phyloP scores from a whole-genome alignment of 306 rosid genomes.

The Adenanthera pavonina region DNA sequence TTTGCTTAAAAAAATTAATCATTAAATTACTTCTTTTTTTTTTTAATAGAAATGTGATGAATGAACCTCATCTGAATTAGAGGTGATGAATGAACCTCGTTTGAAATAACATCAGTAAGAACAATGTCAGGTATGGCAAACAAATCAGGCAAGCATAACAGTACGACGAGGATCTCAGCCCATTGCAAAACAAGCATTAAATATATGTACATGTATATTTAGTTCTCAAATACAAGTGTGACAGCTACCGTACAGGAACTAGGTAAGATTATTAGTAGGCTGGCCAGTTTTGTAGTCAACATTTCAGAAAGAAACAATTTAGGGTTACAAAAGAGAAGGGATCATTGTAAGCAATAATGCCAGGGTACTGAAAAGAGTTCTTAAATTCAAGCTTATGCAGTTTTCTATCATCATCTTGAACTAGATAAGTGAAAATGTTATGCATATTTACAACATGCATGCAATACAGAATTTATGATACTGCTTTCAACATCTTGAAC shows the following conservation, averaged over 20 bases:
- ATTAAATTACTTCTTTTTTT: background rate
- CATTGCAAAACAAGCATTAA: constrained; percentile 7
- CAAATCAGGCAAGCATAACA: constrained; percentile 16
- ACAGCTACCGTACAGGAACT: no score
- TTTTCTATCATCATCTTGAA: constrained; percentile 13
- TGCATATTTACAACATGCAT: no score
- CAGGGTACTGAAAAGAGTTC: no score
- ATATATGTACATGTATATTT: no score
- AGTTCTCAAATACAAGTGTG: no score
- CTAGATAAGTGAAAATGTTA: no score
- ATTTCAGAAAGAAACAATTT: no score
- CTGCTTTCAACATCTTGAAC: constrained; percentile 14
- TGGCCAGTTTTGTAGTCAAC: no score
- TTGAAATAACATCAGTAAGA: background rate
- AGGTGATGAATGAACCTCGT: background rate
- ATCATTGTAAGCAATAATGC: no score
- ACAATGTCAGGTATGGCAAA: constrained; percentile 13
- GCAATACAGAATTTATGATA: background rate
- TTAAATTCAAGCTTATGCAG: constrained; percentile 19
- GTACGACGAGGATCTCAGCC: constrained; percentile 20
- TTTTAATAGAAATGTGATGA: background rate
- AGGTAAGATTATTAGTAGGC: no score
- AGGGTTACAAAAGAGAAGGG: no score
- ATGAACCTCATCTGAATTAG: background rate
- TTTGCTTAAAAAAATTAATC: background rate